Evolutionary conservation across 768 basidiomycete genomes (phyloP).

Genomic region (Leccinum variicolor): DNA sequence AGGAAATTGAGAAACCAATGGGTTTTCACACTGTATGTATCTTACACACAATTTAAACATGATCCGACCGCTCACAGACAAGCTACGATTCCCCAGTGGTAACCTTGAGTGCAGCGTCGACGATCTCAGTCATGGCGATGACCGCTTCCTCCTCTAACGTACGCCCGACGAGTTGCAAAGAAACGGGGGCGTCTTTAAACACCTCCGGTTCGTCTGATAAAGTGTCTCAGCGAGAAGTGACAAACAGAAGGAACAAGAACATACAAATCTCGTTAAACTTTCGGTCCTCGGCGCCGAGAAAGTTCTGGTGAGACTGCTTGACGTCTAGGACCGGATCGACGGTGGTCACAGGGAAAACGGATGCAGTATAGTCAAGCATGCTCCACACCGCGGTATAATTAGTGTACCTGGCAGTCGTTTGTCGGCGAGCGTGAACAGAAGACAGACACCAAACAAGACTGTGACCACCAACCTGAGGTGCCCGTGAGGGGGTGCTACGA

Average conservation of each 20-base stretch:
- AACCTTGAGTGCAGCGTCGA: conserved; percentile 49
- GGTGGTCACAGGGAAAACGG: conserved; percentile 60
- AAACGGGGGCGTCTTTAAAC: conserved; percentile 57
- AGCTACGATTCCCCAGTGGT: background rate
- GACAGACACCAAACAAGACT: background rate
- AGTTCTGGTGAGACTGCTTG: conserved; percentile 42
- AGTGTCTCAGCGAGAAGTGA: background rate
- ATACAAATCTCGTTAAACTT: conserved; percentile 51
- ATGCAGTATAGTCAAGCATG: conserved; percentile 59
- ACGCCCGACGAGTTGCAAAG: conserved; percentile 64
- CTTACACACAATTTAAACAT: background rate
- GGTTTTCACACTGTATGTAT: background rate
- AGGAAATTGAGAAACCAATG: too few species aligned
- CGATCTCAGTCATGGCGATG: conserved; percentile 64
- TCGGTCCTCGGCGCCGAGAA: conserved; percentile 48
- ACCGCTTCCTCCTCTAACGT: conserved; percentile 76
- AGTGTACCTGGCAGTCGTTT: conserved; percentile 34
- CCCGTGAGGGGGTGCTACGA: conserved; percentile 63
- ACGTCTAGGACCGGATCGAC: conserved; percentile 55
- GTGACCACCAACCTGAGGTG: conserved; percentile 42
- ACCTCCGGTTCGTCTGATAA: conserved; percentile 52
- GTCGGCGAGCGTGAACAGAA: background rate
- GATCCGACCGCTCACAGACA: background rate
- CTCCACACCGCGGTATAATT: conserved; percentile 67
- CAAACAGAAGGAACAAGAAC: conserved; percentile 14